Base-by-base conservation (phyloP, 495 filamentous ascomycete species). In the Aspergillus bertholletiae region DNA sequence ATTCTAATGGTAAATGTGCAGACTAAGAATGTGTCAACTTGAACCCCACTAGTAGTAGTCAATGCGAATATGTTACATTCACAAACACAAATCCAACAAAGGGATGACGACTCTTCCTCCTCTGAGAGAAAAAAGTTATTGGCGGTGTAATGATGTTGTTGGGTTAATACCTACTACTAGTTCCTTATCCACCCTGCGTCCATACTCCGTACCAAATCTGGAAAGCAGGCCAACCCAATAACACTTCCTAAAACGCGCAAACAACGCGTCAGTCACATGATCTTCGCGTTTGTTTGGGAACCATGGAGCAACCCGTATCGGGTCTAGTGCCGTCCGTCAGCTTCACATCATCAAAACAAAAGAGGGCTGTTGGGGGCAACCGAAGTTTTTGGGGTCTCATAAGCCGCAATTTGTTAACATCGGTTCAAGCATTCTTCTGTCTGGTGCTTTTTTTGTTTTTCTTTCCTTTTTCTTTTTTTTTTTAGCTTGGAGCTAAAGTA, bases 161-260 rank as follows among this genome's bases (percentile, higher is more conserved):
- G n/a, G n/a, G n/a, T n/a, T n/a, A n/a, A n/a, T n/a, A n/a, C n/a
- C n/a, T n/a, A n/a, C n/a, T n/a, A n/a, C n/a, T n/a, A n/a, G n/a
- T n/a, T n/a, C n/a, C n/a, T n/a, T n/a, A n/a, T n/a, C n/a, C n/a
- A n/a, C n/a, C n/a, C n/a, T n/a, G n/a, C n/a, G n/a, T n/a, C n/a
- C n/a, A n/a, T n/a, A 34, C 30, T 34, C 30, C 30, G 12, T 34
- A 34, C 30, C 7, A 12, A 9, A 34, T n/a, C n/a, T n/a, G n/a
- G n/a, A 11, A 34, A 8, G 7, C 13, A 37, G 34, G 13, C 7
- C 22, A 3, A 51, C 30, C 46, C 46, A 55, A 62, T 65, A 53
- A 57, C 49, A 60, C 37, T 58, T 65, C 63, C 63, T 54, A 62
- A 63, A 62, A 68, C 65, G 62, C 65, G 65, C 17, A 28, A 32